A percentile compares a stretch with the other conserved stretches of the same genome.
phyloP scores from a whole-genome alignment of 1,284 basidiomycete genomes.

The Salmacisia buchloeana region DNA sequence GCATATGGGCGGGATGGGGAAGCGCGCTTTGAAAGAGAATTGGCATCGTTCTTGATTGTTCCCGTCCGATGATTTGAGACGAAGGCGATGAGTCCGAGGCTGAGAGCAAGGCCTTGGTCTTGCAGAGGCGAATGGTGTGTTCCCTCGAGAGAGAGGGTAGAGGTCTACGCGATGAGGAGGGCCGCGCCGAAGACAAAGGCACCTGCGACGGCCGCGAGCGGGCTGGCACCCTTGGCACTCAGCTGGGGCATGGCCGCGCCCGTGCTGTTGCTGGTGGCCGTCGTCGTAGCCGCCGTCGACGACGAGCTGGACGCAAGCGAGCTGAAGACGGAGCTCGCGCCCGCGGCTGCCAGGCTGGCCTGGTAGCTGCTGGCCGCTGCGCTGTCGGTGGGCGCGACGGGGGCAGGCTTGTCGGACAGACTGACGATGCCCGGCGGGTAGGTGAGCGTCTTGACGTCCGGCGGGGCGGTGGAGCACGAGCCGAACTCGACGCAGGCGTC shows the following conservation, averaged over 20 bases:
- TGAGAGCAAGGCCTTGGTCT: too few species aligned
- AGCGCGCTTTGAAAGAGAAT: too few species aligned
- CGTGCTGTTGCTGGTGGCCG: not conserved
- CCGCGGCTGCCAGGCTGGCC: not conserved
- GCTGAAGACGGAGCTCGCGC: not conserved
- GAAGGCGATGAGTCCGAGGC: too few species aligned
- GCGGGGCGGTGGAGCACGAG: not conserved
- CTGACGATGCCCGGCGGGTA: not conserved
- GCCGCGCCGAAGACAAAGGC: not conserved
- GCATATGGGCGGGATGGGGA: too few species aligned
- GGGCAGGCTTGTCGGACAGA: not conserved
- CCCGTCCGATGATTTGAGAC: too few species aligned
- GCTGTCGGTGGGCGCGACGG: not conserved
- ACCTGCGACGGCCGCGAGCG: not conserved
- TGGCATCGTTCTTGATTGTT: too few species aligned
- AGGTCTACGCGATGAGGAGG: not conserved
- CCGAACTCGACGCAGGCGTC: constrained; percentile 1
- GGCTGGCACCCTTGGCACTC: not conserved
- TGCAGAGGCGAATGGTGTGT: not conserved
- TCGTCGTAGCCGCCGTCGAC: not conserved
- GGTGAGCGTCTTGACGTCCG: not conserved
- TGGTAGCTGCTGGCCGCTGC: not conserved
- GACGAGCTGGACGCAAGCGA: not conserved
- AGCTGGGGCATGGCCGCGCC: not conserved
- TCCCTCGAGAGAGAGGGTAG: not conserved